Base-by-base conservation (phyloP, 1,284 basidiomycete genomes). In the Puccinia brachypodii region DNA sequence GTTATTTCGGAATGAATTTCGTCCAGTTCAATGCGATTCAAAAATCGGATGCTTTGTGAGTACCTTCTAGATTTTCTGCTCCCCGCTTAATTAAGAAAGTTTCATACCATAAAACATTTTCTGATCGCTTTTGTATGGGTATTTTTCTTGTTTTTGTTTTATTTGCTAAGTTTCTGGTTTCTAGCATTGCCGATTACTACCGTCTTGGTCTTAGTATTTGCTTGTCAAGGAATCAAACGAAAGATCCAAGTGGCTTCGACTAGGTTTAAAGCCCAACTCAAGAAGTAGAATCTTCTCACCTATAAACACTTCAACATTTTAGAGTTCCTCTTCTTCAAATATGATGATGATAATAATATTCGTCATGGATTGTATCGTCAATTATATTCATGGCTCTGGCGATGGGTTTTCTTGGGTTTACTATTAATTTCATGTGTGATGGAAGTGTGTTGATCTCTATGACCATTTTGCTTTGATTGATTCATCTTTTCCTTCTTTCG, bases 1-100 rank as follows among this genome's bases (percentile, higher is more conserved):
- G 76, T 9, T 69, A 78, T 40, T 78, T 69, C 40, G 76, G 76
- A 0, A 78, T 78, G 76, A 78, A 78, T 40, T 78, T 78, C 44
- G 76, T 68, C 1, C 42, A 78, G 33, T 78, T 78, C 28, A 9
- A 22, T 50, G 76, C 62, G 0, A 78, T 78, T 22, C 64, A 69
- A 53, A 33, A 44, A 38, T 78, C 76, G 3, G 76, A 78, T 78
- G 16, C 31, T 7, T 78, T 78, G 64, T 78, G 16, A 69, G 76
- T 56, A 13, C 3, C 3, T 1, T 77, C 14, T n/a, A n/a, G n/a
- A n/a, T n/a, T 25, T n/a, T 25, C n/a, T 56, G 13, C n/a, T 25
- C n/a, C n/a, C n/a, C n/a, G n/a, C n/a, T n/a, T n/a, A n/a, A n/a
- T n/a, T n/a, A n/a, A n/a, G n/a, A 64, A 64, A 16, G 60, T 16